Evolutionary conservation across 345 rosid genomes (phyloP).

Genomic region (Murraya paniculata): DNA sequence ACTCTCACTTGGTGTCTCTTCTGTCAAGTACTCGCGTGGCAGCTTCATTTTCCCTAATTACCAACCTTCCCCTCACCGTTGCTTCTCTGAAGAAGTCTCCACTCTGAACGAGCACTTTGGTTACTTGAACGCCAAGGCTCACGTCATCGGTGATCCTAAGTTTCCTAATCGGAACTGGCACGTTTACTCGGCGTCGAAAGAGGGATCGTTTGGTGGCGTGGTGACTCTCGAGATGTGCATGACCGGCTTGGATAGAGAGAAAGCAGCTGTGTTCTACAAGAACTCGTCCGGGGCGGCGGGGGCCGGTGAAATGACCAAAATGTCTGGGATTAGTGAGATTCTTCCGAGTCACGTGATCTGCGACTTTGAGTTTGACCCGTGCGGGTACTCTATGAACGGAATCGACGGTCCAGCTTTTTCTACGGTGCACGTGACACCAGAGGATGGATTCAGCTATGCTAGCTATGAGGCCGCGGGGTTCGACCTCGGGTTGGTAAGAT

Average conservation of each 20-base stretch:
- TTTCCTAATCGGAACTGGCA: conserved; percentile 54
- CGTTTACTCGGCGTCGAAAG: conserved; percentile 47
- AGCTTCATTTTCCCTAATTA: conserved; percentile 70
- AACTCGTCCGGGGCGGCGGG: conserved; percentile 27
- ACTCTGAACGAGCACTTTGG: conserved; percentile 47
- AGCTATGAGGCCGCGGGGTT: conserved; percentile 73
- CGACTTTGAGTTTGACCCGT: conserved; percentile 71
- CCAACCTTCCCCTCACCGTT: conserved; percentile 76
- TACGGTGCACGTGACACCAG: conserved; percentile 85
- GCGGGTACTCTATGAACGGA: conserved; percentile 85
- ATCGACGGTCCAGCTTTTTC: conserved; percentile 48
- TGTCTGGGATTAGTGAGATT: conserved; percentile 56
- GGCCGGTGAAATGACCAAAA: conserved; percentile 52
- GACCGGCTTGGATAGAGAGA: conserved; percentile 59
- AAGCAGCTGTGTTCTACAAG: conserved; percentile 57
- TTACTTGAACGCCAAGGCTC: conserved; percentile 36
- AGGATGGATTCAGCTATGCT: conserved; percentile 78
- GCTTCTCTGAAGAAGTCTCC: conserved; percentile 63
- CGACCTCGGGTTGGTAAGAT: conserved; percentile 30
- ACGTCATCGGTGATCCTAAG: conserved; percentile 43
- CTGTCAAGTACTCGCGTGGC: conserved; percentile 72
- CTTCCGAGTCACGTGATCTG: conserved; percentile 64
- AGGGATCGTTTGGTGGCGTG: conserved; percentile 4
- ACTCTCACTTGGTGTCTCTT: conserved; percentile 40
- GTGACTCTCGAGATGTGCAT: conserved; percentile 71